phyloP scores from a whole-genome alignment of 352 stramenopile genomes.

The Lagenidium sp. region DNA sequence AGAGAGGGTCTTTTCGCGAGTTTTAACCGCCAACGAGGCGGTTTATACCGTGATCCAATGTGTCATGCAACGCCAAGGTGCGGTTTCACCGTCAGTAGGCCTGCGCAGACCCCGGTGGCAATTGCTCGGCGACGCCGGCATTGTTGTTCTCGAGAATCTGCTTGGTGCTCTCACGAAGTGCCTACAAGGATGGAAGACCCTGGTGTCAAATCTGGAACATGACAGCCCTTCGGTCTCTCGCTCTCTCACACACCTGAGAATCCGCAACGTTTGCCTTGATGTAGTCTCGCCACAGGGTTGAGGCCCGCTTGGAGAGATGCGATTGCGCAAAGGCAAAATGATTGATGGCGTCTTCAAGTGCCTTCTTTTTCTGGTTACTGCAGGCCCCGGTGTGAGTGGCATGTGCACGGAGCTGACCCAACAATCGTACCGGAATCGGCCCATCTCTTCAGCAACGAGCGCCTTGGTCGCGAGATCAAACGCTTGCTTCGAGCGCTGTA shows the following conservation, averaged over 20 bases:
- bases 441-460: slow-evolving; percentile 49
- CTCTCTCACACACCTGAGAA: neutral
- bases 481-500: slow-evolving; percentile 27
- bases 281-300: slow-evolving; percentile 40
- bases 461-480: slow-evolving; percentile 44
- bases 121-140: no score
- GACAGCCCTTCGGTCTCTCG: no score
- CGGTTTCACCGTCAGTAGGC: no score
- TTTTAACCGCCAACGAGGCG: no score
- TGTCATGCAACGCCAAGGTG: no score
- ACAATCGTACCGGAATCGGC: slow-evolving; percentile 32
- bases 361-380: slow-evolving; percentile 27
- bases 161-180: neutral
- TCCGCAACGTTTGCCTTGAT: slow-evolving; percentile 28
- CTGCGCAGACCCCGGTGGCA: no score
- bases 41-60: no score
- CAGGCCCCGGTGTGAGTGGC: neutral
- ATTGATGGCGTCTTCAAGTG: slow-evolving; percentile 35
- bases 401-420: neutral
- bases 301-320: slow-evolving; percentile 42
- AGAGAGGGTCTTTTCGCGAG: no score
- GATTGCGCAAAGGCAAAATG: slow-evolving; percentile 51
- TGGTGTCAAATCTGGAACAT: no score
- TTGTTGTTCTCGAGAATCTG: neutral
- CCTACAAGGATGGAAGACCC: neutral